Percentiles rank a stretch among this genome's conserved stretches.
Evolutionary conservation across 768 basidiomycete genomes (phyloP).

Genomic region (Boletus tylopilopsis): DNA sequence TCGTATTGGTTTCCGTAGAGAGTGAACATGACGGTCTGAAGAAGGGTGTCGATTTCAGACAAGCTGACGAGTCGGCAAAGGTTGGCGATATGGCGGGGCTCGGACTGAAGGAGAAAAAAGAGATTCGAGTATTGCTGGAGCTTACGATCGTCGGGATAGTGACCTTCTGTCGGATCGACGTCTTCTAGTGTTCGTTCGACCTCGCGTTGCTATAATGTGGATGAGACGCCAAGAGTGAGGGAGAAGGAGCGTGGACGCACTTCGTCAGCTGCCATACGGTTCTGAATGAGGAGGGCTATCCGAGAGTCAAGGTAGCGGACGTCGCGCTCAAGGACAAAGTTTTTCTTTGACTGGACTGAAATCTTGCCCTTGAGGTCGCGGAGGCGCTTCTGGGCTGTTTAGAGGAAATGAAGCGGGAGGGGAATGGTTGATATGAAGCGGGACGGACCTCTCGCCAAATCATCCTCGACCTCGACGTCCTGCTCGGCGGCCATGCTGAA

Average conservation of each 20-base stretch:
- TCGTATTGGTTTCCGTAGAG: constrained; percentile 99
- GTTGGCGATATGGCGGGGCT: constrained; percentile 94
- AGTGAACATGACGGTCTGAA: constrained; percentile 99
- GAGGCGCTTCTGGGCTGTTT: constrained; percentile 89
- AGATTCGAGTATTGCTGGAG: constrained; percentile 96
- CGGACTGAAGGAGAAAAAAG: constrained; percentile 97
- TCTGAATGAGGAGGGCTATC: constrained; percentile 96
- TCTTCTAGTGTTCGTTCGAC: constrained; percentile 95
- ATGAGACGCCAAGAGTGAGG: background rate
- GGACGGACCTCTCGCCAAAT: constrained; percentile 81
- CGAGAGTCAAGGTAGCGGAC: constrained; percentile 97
- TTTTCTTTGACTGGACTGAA: constrained; percentile 98
- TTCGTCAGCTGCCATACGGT: constrained; percentile 95
- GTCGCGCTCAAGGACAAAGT: constrained; percentile 98
- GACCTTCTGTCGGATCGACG: constrained; percentile 87
- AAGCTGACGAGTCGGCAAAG: constrained; percentile 95
- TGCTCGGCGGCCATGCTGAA: constrained; percentile 99
- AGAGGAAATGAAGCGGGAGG: background rate
- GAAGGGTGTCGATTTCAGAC: constrained; percentile 95
- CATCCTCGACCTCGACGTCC: constrained; percentile 97
- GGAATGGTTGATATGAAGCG: background rate
- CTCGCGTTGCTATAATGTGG: constrained; percentile 72
- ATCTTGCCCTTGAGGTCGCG: constrained; percentile 96
- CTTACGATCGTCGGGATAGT: constrained; percentile 92
- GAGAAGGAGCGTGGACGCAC: constrained; percentile 40